phyloP scores from a whole-genome alignment of 306 rosid genomes.

The Ziziphus jujuba region DNA sequence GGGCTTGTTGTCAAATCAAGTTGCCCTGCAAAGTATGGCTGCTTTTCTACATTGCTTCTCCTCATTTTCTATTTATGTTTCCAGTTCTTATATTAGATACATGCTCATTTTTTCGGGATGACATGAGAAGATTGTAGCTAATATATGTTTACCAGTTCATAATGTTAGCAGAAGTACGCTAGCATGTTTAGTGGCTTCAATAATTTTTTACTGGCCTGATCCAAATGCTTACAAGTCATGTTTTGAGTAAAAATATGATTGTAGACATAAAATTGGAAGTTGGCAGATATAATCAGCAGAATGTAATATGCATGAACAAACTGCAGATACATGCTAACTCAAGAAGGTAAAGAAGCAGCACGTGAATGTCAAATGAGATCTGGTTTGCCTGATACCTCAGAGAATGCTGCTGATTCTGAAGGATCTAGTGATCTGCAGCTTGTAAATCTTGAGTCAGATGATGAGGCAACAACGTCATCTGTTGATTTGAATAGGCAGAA shows the following conservation, averaged over 20 bases:
- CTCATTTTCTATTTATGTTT: background rate
- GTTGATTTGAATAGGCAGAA: constrained; percentile 34
- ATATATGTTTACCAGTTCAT: background rate
- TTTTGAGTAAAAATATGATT: background rate
- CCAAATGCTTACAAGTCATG: background rate
- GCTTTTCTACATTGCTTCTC: constrained; percentile 7
- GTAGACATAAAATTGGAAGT: background rate
- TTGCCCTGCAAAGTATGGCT: constrained; percentile 85
- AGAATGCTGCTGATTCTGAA: constrained; percentile 42
- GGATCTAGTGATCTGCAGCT: constrained; percentile 32
- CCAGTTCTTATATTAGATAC: background rate
- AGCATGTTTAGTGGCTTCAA: background rate
- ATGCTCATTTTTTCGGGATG: background rate
- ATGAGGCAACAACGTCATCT: constrained; percentile 44
- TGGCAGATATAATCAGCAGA: constrained; percentile 6
- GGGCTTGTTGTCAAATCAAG: constrained; percentile 85
- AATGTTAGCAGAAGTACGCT: background rate
- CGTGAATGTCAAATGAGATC: constrained; percentile 80
- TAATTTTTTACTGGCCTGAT: background rate
- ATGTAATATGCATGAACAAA: constrained; percentile 5
- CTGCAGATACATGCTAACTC: constrained; percentile 87
- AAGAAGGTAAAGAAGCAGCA: constrained; percentile 88
- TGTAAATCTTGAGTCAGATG: constrained; percentile 35
- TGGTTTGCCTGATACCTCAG: constrained; percentile 56
- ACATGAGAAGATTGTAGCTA: background rate